Evolutionary conservation across 2,329 filamentous ascomycete genomes (phyloP), one percentile per base, ranked within the genome.

Genomic region (Talaromyces sp.): DNA sequence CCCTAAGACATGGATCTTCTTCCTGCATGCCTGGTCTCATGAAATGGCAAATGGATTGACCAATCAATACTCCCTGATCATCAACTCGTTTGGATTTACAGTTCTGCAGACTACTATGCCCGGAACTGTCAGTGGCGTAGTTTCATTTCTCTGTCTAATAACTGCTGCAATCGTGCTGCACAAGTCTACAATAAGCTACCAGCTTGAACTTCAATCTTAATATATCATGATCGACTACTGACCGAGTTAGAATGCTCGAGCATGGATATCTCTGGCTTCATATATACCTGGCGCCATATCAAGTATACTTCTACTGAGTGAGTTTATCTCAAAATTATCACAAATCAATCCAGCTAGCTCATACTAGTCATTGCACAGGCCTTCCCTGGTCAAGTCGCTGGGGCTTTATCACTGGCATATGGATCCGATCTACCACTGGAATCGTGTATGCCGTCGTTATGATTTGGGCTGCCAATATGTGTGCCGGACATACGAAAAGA

Each of bases 51-150:
- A 65, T 58, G 63, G 63, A 7, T 13, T 65, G 62, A 78, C 79
- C 1, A 81, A 80, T 56, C 78, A 80, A 64, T 78, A 78, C 70
- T 79, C 78, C 0, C 71, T 83, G 0, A 79, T 82, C 53, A 79
- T 82, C 67, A 81, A 80, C 29, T 79, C 77, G 0, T 81, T 82
- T 59, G 80, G 79, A 3, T 82, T 81, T 15, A 66, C 76, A 68
- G 13, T 76, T 69, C 47, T 71, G 19, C 64, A 66, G 29, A 65
- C 63, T 11, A 65, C 63, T 10, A 31, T 65, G 17, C 22, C 61
- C 2, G 63, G 63, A 31, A 65, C 63, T 74, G 53, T 75, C 74
- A 27, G 70, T 71, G 66, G 73, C 36, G 47, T 73, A 1, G 69
- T 71, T 11, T 71, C 73, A 0, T 72, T 76, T 49, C 66, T 72